These are phyloP conservation scores for Epicoccum nigrum DNA, from an alignment of 2,329 filamentous ascomycete species.

Conservation along the genomic window DNA sequence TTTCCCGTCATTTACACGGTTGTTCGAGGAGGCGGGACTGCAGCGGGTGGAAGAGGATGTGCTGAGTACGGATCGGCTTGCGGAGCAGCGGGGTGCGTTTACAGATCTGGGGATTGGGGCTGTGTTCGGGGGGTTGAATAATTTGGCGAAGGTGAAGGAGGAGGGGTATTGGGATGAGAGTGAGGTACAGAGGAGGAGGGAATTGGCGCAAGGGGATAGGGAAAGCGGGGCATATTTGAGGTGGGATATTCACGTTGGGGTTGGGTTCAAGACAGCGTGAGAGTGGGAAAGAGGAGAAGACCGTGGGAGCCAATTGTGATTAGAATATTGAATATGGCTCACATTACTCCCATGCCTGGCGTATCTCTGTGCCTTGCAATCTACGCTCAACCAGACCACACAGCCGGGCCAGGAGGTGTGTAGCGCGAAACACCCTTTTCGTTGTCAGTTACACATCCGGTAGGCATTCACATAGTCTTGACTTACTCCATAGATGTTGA, in stretches of 20 bases:
- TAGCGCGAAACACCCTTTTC: constrained; percentile 1
- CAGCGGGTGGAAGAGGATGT: constrained; percentile 32
- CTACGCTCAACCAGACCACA: constrained; percentile 10
- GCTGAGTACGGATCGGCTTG: constrained; percentile 33
- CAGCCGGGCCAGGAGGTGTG: constrained; percentile 14
- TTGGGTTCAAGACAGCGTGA: constrained; percentile 29
- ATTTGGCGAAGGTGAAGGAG: constrained; percentile 27
- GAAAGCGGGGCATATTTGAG: constrained; percentile 36
- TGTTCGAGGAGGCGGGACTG: constrained; percentile 30
- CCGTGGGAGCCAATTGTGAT: no score
- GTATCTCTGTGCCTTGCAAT: not conserved
- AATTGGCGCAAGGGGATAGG: constrained; percentile 28
- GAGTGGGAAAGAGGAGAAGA: not conserved
- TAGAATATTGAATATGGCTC: no score
- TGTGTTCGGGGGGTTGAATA: constrained; percentile 33
- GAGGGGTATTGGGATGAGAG: constrained; percentile 33
- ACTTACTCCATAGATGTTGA: constrained; percentile 16
- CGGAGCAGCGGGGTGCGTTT: constrained; percentile 32
- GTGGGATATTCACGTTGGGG: constrained; percentile 39
- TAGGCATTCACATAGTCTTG: not conserved
- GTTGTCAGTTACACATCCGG: not conserved
- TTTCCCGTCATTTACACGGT: constrained; percentile 25
- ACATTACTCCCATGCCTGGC: not conserved
- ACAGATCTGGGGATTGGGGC: constrained; percentile 38
- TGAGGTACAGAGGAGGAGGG: constrained; percentile 26